A percentile compares a stretch with the other conserved stretches of the same genome.
phyloP scores from a whole-genome alignment of 129 eudicot species.

The Cynara cardunculus region DNA sequence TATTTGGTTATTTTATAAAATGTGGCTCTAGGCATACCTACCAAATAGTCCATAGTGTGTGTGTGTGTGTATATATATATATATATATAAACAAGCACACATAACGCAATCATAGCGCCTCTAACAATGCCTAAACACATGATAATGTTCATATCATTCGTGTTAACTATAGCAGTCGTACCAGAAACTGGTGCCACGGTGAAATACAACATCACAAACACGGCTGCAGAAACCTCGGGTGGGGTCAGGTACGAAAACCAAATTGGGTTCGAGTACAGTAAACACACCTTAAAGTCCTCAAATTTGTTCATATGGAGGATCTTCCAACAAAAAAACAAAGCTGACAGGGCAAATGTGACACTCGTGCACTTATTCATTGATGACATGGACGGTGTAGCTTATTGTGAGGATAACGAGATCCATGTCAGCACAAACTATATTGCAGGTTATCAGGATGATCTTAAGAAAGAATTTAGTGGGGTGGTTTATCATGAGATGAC shows the following conservation, averaged over 20 bases:
- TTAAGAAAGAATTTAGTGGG: constrained; percentile 36
- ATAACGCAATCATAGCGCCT: background rate
- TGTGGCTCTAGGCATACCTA: constrained; percentile 1
- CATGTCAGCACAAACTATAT: constrained; percentile 42
- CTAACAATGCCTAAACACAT: constrained; percentile 1
- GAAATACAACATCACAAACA: constrained; percentile 19
- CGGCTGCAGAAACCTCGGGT: constrained; percentile 8
- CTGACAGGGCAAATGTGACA: constrained; percentile 14
- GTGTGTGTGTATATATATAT: no score
- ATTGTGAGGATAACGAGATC: constrained; percentile 26
- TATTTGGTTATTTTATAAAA: background rate
- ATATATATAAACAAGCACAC: constrained; percentile 5
- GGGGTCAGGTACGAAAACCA: constrained; percentile 16
- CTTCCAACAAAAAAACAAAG: constrained; percentile 9
- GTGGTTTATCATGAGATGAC: constrained; percentile 55
- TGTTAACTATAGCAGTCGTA: background rate
- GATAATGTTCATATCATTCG: background rate
- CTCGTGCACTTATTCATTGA: constrained; percentile 29
- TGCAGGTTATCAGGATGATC: constrained; percentile 27
- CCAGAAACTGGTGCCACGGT: constrained; percentile 10
- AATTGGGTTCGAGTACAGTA: constrained; percentile 20
- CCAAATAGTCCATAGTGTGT: background rate
- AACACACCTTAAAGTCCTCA: constrained; percentile 12
- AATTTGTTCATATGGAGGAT: constrained; percentile 23
- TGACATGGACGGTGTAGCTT: constrained; percentile 45